These are phyloP conservation scores for Medicago ruthenica DNA, from an alignment of 306 rosid genomes.

Conservation along the genomic window DNA sequence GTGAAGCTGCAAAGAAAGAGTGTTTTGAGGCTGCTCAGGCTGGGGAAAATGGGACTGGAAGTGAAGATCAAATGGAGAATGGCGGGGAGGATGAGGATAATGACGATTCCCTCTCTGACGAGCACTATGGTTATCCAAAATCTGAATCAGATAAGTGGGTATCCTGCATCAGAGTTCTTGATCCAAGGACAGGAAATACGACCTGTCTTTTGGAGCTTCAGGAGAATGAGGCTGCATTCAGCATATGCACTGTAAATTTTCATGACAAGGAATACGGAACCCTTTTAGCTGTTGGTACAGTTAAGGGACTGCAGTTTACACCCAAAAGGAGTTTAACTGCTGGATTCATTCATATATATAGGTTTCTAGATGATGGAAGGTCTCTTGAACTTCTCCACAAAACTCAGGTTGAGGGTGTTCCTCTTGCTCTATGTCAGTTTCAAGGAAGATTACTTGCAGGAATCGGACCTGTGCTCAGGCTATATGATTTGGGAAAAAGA, in stretches of 20 bases:
- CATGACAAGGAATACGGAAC: conserved; percentile 95
- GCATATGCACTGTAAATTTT: conserved; percentile 89
- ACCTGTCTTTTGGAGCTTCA: conserved; percentile 95
- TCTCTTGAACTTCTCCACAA: conserved; percentile 93
- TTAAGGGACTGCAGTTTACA: conserved; percentile 88
- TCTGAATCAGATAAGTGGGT: conserved; percentile 90
- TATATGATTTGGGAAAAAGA: conserved; percentile 94
- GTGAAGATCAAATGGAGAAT: conserved; percentile 83
- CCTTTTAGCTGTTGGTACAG: conserved; percentile 95
- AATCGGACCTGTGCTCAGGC: conserved; percentile 83
- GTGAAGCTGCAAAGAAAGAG: conserved; percentile 87
- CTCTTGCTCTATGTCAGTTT: conserved; percentile 89
- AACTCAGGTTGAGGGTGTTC: conserved; percentile 97
- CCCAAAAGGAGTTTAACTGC: conserved; percentile 72
- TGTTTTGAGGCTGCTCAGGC: conserved; percentile 82
- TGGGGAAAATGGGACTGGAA: conserved; percentile 82
- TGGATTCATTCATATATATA: conserved; percentile 89
- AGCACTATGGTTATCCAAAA: conserved; percentile 96
- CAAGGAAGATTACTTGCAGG: conserved; percentile 98
- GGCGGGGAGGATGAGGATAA: conserved; percentile 93
- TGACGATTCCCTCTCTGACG: conserved; percentile 81
- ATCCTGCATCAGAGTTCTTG: conserved; percentile 97
- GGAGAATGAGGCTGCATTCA: conserved; percentile 96
- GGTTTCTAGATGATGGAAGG: conserved; percentile 91
- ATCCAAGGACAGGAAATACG: conserved; percentile 80